Evolutionary conservation across 2,329 filamentous ascomycete genomes (phyloP), one percentile per base, ranked within the genome.

Genomic region (Penicillium occitanis): DNA sequence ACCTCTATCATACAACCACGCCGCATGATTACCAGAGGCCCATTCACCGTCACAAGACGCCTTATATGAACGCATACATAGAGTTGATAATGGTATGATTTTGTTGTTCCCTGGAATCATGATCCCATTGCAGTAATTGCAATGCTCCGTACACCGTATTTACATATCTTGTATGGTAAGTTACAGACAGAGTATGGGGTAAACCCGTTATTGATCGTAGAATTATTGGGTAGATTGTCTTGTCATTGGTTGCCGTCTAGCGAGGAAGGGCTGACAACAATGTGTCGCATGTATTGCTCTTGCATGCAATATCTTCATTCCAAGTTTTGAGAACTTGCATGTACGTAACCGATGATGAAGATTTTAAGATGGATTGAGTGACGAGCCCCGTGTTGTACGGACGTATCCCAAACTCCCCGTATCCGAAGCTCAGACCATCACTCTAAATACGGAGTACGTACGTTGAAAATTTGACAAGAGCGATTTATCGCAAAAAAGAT

Each of bases 141-240:
- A 14, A 57, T 37, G 19, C 2, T 11, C 28, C 7, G 50, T 53
- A n/a, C 50, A 55, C 30, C 13, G 17, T 28, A 50, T 50, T 17
- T 50, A 28, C 25, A 13, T 25, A 30, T 37, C 11, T 22, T 14
- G 33, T 57, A 37, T 25, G 28, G 19, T 50, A 61, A 61, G 14
- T 50, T 51, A 50, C 59, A 37, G 22, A 61, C 59, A 37, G 35
- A 61, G 19, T 40, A 61, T 51, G 59, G 59, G 44, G 59, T 61
- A 61, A 22, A 51, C 6, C 48, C 50, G 50, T 55, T 35, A 28
- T 30, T 51, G 28, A 35, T 5, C 1, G 13, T 14, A 33, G 28
- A 35, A 28, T 33, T 28, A 14, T 55, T 33, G 8, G 28, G 7
- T 50, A 13, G 25, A n/a, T 51, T 5, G 50, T 19, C 17, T 13